These are phyloP conservation scores for Kondoa malvinella DNA, from an alignment of 768 basidiomycete species.

Conservation along the genomic window DNA sequence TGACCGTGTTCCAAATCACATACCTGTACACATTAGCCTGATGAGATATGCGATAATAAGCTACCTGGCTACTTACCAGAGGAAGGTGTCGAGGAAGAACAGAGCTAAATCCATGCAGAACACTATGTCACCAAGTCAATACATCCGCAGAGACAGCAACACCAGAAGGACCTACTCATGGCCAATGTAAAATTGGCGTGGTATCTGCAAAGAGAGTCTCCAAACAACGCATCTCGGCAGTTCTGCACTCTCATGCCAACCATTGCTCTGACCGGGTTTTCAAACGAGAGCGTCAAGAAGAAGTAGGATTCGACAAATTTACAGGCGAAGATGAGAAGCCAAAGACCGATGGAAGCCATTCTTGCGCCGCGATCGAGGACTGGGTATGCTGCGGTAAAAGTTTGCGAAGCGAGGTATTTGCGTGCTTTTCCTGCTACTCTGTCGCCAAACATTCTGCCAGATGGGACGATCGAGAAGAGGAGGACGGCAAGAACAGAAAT, in stretches of 20 bases:
- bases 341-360: conserved; percentile 60
- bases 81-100: conserved; percentile 97
- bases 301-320: conserved; percentile 96
- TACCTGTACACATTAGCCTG: neutral
- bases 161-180: conserved; percentile 42
- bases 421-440: conserved; percentile 84
- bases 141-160: conserved; percentile 27
- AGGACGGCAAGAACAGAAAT: conserved; percentile 72
- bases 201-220: conserved; percentile 64
- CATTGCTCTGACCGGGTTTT: conserved; percentile 85
- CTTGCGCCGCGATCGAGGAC: conserved; percentile 46
- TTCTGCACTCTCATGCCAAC: conserved; percentile 87
- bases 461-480: conserved; percentile 79
- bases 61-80: conserved; percentile 99
- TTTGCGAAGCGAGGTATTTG: conserved; percentile 95
- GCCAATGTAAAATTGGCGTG: conserved; percentile 89
- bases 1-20: conserved; percentile 3
- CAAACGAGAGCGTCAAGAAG: conserved; percentile 88
- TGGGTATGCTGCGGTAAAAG: conserved; percentile 93
- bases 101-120: conserved; percentile 93
- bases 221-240: conserved; percentile 74
- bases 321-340: conserved; percentile 88
- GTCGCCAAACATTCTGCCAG: conserved; percentile 97
- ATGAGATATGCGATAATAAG: conserved; percentile 35
- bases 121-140: neutral